Evolutionary conservation across 164 flowering plant species (phyloP).

Genomic region (Stephania cephalantha): DNA sequence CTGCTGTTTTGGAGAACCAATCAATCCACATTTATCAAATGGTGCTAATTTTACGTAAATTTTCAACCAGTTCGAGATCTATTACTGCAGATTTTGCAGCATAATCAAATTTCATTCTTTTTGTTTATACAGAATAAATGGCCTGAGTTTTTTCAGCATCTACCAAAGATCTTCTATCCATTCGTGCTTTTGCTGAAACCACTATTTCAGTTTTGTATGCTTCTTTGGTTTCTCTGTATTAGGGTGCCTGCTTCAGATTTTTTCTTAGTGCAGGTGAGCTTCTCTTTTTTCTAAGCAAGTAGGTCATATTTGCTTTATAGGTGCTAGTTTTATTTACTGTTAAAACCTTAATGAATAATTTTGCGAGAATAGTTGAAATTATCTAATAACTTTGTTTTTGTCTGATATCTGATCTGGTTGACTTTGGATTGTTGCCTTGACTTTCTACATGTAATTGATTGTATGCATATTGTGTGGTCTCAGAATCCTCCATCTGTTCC

Average conservation of each 20-base stretch:
- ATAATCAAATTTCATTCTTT: not conserved
- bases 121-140: constrained; percentile 47
- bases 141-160: constrained; percentile 36
- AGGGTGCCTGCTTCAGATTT: constrained; percentile 80
- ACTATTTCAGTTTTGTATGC: constrained; percentile 62
- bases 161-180: constrained; percentile 50
- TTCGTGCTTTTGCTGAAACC: constrained; percentile 71
- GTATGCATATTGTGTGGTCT: constrained; percentile 12
- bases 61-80: not conserved
- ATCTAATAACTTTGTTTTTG: constrained; percentile 2
- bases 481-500: constrained; percentile 99
- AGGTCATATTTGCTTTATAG: not conserved
- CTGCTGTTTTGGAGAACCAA: constrained; percentile 49
- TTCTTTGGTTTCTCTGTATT: constrained; percentile 77
- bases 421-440: not conserved
- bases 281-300: too few relatives aligned
- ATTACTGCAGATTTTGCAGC: not conserved
- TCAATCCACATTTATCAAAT: constrained; percentile 73
- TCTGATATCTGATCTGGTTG: not conserved
- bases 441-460: not conserved
- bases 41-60: constrained; percentile 36
- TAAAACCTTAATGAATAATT: not conserved
- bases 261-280: constrained; percentile 81
- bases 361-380: not conserved
- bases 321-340: not conserved